Percentiles rank a stretch among this genome's conserved stretches.
Evolutionary conservation across 176 grass and related monocot species (phyloP).

Genomic region (Oryza glumipatula): DNA sequence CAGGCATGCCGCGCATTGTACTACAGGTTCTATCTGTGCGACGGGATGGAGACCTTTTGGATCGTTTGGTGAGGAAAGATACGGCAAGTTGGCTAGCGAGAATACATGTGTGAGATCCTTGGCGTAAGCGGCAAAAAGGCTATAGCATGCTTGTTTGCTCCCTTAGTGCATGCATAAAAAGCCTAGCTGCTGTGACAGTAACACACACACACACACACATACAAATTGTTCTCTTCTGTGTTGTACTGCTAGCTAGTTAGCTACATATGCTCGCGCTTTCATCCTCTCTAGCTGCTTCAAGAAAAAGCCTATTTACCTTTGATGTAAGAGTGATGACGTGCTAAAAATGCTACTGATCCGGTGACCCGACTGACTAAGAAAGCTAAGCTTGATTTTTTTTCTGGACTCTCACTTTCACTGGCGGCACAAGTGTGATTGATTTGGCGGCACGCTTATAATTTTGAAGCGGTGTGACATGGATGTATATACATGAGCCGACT

Average conservation of each 20-base stretch:
- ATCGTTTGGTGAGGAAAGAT: constrained; percentile 46
- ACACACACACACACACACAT: constrained; percentile 37
- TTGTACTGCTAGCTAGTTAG: neutral
- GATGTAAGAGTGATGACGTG: neutral
- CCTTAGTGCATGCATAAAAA: constrained; percentile 20
- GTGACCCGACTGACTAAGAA: neutral
- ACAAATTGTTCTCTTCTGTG: neutral
- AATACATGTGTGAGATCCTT: constrained; percentile 19
- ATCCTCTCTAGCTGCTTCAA: constrained; percentile 15
- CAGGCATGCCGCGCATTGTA: no score
- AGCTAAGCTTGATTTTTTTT: neutral
- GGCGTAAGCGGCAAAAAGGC: constrained; percentile 69
- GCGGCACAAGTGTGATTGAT: constrained; percentile 9
- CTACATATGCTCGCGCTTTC: neutral
- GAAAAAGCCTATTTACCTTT: constrained; percentile 35
- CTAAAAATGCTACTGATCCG: neutral
- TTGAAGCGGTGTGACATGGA: neutral
- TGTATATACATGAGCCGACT: neutral
- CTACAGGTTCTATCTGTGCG: neutral
- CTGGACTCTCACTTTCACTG: neutral
- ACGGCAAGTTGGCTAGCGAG: neutral
- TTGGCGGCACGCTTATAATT: constrained; percentile 33
- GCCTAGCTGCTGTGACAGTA: constrained; percentile 23
- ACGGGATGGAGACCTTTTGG: neutral
- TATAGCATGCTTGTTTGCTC: constrained; percentile 1